Conservation (phyloP, 768 basidiomycete genomes). For the Psilocybe cyanescens region DNA sequence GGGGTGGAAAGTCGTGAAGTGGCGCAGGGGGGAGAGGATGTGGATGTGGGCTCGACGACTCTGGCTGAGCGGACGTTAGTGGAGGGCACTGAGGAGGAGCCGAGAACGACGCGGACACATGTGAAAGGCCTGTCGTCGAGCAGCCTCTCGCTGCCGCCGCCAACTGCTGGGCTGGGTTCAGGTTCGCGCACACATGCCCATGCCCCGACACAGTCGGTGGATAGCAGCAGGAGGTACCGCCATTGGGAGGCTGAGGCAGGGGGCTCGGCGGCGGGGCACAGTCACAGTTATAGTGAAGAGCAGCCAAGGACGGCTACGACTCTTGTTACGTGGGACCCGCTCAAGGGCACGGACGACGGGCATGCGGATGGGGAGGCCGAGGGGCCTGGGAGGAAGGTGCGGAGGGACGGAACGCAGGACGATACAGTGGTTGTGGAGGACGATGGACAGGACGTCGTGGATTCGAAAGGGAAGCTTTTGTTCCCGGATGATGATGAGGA, state of each 20-base stretch:
- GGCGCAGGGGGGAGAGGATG: slow-evolving; percentile 18
- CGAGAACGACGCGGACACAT: slow-evolving; percentile 14
- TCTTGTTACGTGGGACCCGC: slow-evolving; percentile 18
- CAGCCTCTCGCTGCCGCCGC: slow-evolving; percentile 15
- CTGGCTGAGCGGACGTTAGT: slow-evolving; percentile 30
- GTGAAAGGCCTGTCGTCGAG: slow-evolving; percentile 22
- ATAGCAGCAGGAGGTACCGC: not conserved
- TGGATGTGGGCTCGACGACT: slow-evolving; percentile 8
- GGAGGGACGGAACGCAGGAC: slow-evolving; percentile 4
- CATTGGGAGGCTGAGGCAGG: not conserved
- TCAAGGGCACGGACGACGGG: slow-evolving; percentile 14
- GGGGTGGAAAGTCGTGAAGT: not conserved
- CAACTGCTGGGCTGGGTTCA: not conserved
- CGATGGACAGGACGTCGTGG: slow-evolving; percentile 25
- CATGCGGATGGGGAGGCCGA: not conserved
- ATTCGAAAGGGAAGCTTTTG: slow-evolving; percentile 29
- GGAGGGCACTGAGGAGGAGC: slow-evolving; percentile 13
- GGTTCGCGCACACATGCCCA: not conserved
- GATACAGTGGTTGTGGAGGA: slow-evolving; percentile 22
- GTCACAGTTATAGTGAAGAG: not conserved
- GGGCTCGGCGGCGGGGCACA: not conserved
- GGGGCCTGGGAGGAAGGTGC: not conserved
- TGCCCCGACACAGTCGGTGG: slow-evolving; percentile 4
- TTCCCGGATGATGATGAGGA: slow-evolving; percentile 26
- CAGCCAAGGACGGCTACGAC: slow-evolving; percentile 8